phyloP scores from a whole-genome alignment of 192 early-diverging fungal species.

The Oehlia diaphana region DNA sequence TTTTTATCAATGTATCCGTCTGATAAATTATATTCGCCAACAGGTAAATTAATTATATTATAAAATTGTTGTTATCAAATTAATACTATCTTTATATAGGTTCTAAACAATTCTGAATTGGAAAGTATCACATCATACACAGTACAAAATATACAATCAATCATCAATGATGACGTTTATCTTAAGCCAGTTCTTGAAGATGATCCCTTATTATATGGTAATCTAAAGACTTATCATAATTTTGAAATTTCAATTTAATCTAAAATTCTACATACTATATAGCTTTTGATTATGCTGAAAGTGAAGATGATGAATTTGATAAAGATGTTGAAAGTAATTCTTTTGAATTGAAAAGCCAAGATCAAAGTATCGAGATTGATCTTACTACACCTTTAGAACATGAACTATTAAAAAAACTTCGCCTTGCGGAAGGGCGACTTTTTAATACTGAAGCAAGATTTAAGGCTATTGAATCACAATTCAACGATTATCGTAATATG shows the following conservation, averaged over 20 bases:
- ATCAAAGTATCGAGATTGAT: constrained; percentile 28
- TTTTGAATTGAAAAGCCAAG: constrained; percentile 6
- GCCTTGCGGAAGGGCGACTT: constrained; percentile 54
- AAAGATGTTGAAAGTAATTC: constrained; percentile 4
- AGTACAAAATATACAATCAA: constrained; percentile 51
- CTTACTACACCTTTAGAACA: constrained; percentile 54
- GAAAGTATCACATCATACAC: constrained; percentile 34
- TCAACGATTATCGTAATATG: constrained; percentile 66
- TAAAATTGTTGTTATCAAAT: background rate
- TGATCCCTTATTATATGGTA: constrained; percentile 67
- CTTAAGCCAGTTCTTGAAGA: constrained; percentile 67
- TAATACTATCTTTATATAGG: background rate
- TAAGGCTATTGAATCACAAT: constrained; percentile 56
- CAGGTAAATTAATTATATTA: constrained; percentile 26
- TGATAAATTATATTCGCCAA: constrained; percentile 72
- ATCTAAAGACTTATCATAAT: too few relatives aligned
- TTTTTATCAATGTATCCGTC: constrained; percentile 81
- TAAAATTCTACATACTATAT: background rate
- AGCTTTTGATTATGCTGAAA: constrained; percentile 70
- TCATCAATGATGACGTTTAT: constrained; percentile 66
- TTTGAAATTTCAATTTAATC: background rate
- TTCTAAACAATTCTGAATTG: constrained; percentile 27
- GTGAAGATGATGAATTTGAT: constrained; percentile 55
- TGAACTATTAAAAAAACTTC: constrained; percentile 55
- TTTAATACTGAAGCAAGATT: constrained; percentile 53